phyloP scores from a whole-genome alignment of 345 rosid species.

The Pseudoturritis turrita region DNA sequence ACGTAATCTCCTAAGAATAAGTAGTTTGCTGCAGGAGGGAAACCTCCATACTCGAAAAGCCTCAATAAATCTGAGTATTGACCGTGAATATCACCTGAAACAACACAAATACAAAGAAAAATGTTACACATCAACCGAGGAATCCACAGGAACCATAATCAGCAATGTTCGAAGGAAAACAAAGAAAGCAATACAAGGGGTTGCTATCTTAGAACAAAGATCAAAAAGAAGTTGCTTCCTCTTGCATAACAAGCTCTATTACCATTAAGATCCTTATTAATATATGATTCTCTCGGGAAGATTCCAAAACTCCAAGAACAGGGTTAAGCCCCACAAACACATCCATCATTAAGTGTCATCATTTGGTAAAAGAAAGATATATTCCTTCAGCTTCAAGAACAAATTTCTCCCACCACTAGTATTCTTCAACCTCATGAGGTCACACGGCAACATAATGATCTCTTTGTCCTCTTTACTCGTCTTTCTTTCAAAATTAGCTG shows the following conservation, averaged over 20 bases:
- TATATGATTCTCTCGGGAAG: background rate
- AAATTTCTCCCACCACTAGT: background rate
- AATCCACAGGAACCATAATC: background rate
- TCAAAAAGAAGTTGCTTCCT: background rate
- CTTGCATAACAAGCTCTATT: background rate
- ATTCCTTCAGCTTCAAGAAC: background rate
- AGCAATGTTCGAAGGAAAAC: background rate
- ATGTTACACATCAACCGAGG: background rate
- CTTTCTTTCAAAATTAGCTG: background rate
- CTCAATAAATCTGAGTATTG: conserved; percentile 34
- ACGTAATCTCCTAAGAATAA: conserved; percentile 29
- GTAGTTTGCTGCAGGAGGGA: conserved; percentile 47
- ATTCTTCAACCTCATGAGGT: background rate
- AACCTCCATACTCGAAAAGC: conserved; percentile 51
- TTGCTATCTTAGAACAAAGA: background rate
- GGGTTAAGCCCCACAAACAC: background rate
- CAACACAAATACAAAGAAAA: background rate
- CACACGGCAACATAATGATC: background rate
- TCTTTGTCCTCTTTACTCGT: background rate
- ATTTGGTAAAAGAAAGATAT: background rate
- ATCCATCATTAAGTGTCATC: background rate
- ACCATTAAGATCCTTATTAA: background rate
- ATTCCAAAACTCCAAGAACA: background rate
- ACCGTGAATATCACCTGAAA: conserved; percentile 46
- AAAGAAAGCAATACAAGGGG: background rate